Conservation (phyloP, 2,329 filamentous ascomycete species). For the Verticillium albo-atrum region DNA sequence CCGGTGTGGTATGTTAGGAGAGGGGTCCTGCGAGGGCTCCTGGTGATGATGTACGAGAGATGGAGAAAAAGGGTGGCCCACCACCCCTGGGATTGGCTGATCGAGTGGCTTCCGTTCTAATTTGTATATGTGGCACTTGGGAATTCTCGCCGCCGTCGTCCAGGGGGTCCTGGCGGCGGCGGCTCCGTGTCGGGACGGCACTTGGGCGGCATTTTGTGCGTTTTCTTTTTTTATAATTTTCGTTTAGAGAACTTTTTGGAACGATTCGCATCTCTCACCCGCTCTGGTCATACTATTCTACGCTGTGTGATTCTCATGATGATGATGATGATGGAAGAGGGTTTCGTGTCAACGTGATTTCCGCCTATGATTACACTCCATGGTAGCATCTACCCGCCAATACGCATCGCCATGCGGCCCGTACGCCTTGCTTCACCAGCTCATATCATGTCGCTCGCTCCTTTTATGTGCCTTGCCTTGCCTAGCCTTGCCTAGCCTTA, state of each 20-base stretch:
- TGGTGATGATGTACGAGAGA: neutral
- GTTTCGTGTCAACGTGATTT: neutral
- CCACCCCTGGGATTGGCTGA: neutral
- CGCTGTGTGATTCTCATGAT: no score
- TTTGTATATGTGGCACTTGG: neutral
- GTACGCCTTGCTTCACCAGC: neutral
- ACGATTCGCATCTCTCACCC: no score
- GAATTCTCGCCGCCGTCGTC: neutral
- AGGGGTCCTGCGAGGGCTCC: neutral
- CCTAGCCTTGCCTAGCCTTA: neutral
- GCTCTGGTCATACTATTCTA: no score
- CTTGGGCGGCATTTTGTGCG: neutral
- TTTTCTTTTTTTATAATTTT: neutral
- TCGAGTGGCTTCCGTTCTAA: neutral
- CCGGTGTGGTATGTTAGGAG: slow-evolving; percentile 16
- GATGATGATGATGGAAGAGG: no score
- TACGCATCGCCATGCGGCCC: neutral
- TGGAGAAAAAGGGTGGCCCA: neutral
- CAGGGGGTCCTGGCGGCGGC: neutral
- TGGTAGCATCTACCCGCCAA: neutral
- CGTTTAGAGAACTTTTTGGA: no score
- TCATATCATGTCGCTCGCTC: neutral
- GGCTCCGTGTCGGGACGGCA: neutral
- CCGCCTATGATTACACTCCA: neutral
- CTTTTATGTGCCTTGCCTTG: neutral